A percentile compares a stretch with the other conserved stretches of the same genome.
Evolutionary conservation across 768 basidiomycete species (phyloP).

Genomic region (Agaricus sinodeliciosus): DNA sequence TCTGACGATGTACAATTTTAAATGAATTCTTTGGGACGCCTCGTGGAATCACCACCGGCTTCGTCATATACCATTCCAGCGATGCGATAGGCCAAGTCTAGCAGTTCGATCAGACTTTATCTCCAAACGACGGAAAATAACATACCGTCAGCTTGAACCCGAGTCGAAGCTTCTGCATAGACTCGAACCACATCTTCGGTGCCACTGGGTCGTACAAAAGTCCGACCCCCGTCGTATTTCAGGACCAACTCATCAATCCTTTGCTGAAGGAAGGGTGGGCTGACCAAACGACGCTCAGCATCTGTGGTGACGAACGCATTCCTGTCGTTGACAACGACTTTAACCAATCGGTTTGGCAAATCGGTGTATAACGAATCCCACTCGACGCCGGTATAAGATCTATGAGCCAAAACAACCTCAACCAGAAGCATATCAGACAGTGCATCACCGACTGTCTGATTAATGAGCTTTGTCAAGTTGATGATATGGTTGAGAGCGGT

Average conservation of each 20-base stretch:
- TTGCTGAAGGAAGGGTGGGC: slow-evolving; percentile 71
- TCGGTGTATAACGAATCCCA: slow-evolving; percentile 95
- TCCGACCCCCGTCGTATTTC: slow-evolving; percentile 76
- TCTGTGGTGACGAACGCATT: slow-evolving; percentile 85
- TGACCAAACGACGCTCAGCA: slow-evolving; percentile 85
- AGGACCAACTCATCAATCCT: slow-evolving; percentile 77
- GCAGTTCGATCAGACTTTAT: slow-evolving; percentile 1
- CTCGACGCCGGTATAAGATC: slow-evolving; percentile 72
- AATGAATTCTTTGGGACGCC: slow-evolving; percentile 72
- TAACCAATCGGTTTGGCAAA: slow-evolving; percentile 90
- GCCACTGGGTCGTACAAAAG: slow-evolving; percentile 94
- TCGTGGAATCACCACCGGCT: slow-evolving; percentile 69
- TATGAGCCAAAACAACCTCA: slow-evolving; percentile 86
- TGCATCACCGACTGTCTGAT: slow-evolving; percentile 97
- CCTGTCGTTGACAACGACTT: slow-evolving; percentile 82
- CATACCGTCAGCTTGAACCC: slow-evolving; percentile 78
- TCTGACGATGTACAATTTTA: slow-evolving; percentile 26
- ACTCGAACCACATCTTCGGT: slow-evolving; percentile 98
- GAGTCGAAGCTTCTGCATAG: slow-evolving; percentile 84
- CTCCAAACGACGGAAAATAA: slow-evolving; percentile 10
- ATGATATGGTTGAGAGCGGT: slow-evolving; percentile 73
- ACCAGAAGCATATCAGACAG: slow-evolving; percentile 94
- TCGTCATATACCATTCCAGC: slow-evolving; percentile 83
- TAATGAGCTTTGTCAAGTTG: slow-evolving; percentile 80
- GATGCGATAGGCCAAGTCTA: slow-evolving; percentile 82